Evolutionary conservation across 805 yeast genomes (phyloP).

Genomic region (Wickerhamiella occidentalis): DNA sequence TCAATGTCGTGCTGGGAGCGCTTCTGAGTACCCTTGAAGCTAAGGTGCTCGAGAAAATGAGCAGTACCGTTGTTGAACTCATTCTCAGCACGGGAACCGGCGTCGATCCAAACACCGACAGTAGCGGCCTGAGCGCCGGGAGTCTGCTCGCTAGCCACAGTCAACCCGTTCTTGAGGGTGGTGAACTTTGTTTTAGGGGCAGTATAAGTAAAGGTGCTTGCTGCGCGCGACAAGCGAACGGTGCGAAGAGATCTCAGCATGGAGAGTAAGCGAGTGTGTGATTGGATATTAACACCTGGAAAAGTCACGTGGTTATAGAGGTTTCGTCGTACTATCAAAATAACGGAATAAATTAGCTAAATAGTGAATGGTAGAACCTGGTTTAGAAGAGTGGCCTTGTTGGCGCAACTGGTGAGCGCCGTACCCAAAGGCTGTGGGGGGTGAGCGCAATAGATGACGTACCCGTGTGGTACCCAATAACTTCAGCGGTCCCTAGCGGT

Average conservation of each 20-base stretch:
- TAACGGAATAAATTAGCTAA: neutral
- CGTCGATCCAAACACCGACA: constrained; percentile 96
- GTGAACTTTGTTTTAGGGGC: constrained; percentile 50
- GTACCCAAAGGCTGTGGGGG: too few species aligned
- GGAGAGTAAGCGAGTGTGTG: constrained; percentile 11
- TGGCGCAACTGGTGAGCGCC: too few species aligned
- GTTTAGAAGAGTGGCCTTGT: too few species aligned
- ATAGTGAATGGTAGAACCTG: neutral
- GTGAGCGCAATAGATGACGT: neutral
- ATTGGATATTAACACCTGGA: constrained; percentile 4
- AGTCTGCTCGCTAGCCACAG: constrained; percentile 80
- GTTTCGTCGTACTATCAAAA: neutral
- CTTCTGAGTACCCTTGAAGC: constrained; percentile 83
- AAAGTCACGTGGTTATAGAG: neutral
- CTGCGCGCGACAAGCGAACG: constrained; percentile 16
- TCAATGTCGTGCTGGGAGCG: constrained; percentile 77
- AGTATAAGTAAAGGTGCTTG: constrained; percentile 20
- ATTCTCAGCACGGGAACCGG: constrained; percentile 94
- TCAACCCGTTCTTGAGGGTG: constrained; percentile 75
- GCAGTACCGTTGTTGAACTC: constrained; percentile 85
- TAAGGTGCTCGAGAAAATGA: constrained; percentile 90
- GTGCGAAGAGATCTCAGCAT: constrained; percentile 18
- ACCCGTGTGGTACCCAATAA: neutral
- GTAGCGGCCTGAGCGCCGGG: constrained; percentile 91
- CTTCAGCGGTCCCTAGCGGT: neutral